Evolutionary conservation across 2,329 filamentous ascomycete species (phyloP).

Genomic region (Geosmithia putterillii): DNA sequence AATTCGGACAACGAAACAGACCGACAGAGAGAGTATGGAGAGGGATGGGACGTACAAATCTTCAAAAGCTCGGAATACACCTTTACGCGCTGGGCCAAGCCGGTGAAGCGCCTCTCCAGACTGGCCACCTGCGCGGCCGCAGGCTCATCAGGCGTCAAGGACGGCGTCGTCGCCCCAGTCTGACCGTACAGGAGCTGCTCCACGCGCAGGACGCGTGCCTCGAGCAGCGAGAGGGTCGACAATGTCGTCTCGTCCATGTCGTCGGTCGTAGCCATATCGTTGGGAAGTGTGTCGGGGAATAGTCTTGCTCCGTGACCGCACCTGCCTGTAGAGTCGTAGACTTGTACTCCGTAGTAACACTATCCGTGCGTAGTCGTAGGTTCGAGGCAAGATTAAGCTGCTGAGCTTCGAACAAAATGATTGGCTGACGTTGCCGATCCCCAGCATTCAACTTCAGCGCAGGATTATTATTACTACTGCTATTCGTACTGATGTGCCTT

Average conservation of each 20-base stretch:
- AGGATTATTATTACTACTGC: no score
- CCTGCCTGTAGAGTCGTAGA: no score
- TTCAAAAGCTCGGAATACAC: slow-evolving; percentile 48
- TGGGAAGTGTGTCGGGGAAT: not conserved
- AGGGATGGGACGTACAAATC: slow-evolving; percentile 31
- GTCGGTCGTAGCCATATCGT: slow-evolving; percentile 8
- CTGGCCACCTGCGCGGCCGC: slow-evolving; percentile 31
- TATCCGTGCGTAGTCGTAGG: no score
- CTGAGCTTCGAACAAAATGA: no score
- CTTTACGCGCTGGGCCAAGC: slow-evolving; percentile 35
- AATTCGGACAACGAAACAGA: no score
- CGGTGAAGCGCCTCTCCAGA: slow-evolving; percentile 40
- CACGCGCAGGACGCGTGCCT: slow-evolving; percentile 44
- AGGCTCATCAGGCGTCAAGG: slow-evolving; percentile 22
- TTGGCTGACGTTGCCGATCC: no score
- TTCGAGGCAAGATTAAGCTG: no score
- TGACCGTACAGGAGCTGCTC: slow-evolving; percentile 46
- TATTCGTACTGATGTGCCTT: no score
- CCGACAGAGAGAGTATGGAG: not conserved
- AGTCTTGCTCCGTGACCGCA: no score
- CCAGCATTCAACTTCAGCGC: no score
- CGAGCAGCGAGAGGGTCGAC: slow-evolving; percentile 42
- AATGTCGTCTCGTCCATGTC: slow-evolving; percentile 40
- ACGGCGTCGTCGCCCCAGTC: slow-evolving; percentile 11
- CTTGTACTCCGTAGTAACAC: no score